These are phyloP conservation scores for Polychaeton citri DNA, from an alignment of 2,329 filamentous ascomycete genomes.

Conservation along the genomic window DNA sequence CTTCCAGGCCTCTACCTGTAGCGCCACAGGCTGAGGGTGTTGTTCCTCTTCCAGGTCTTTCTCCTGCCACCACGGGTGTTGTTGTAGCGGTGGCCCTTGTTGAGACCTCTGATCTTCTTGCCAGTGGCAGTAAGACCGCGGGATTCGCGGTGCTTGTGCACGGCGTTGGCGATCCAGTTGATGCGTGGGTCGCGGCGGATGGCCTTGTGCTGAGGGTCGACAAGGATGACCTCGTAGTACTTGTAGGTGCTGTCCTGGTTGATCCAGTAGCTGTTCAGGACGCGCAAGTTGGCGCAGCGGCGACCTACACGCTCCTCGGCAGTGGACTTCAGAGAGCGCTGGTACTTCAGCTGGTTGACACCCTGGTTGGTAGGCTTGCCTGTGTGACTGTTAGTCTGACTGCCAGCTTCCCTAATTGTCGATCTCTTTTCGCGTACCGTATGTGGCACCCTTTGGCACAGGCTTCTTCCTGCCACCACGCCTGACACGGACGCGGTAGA, in stretches of 20 bases:
- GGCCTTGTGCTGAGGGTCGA: conserved; percentile 99
- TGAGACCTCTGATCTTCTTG: conserved; percentile 99
- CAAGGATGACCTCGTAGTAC: conserved; percentile 99
- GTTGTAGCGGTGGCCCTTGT: conserved; percentile 99
- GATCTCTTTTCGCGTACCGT: no score
- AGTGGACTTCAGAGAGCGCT: conserved; percentile 93
- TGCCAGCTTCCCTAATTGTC: no score
- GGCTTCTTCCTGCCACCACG: conserved; percentile 98
- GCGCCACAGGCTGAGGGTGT: conserved; percentile 97
- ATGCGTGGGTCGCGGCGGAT: conserved; percentile 98
- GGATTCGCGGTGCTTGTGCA: conserved; percentile 99
- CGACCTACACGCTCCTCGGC: conserved; percentile 99
- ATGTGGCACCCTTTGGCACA: conserved; percentile 94
- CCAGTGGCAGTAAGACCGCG: conserved; percentile 95
- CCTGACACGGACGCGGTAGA: conserved; percentile 98
- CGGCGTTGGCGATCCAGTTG: conserved; percentile 99
- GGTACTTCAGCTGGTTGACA: conserved; percentile 99
- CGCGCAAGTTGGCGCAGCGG: conserved; percentile 96
- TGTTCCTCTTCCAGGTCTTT: conserved; percentile 99
- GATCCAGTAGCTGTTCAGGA: conserved; percentile 99
- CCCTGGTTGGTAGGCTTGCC: conserved; percentile 99
- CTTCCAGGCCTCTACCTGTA: conserved; percentile 56
- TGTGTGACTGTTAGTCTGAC: no score
- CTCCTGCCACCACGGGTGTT: conserved; percentile 93
- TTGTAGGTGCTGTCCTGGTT: conserved; percentile 99